Base-by-base conservation (phyloP, 164 flowering plant genomes). In the Warburgia ugandensis region DNA sequence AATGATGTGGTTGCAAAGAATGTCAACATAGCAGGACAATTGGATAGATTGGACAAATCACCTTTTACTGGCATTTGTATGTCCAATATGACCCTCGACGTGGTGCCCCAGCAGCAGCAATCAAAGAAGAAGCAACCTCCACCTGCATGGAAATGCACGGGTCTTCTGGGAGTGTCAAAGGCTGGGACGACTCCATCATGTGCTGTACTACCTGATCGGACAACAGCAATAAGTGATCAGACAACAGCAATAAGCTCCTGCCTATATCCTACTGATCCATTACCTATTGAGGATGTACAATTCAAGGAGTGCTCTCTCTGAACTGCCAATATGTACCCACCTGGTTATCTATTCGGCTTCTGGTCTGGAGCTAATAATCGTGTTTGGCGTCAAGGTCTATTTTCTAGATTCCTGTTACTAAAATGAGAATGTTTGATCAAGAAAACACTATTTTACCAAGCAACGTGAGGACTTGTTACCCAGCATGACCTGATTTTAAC, bases 1-100 rank as follows among this genome's bases (percentile, higher is more conserved):
- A 55, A 64, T 28, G 79, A 86, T 44, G 58, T 77, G 48, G 79
- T 76, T 48, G 88, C 80, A 0, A 77, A 83, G 3, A 72, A 86
- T 27, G 88, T 76, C 23, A 30, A 65, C 0, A 63, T 76, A 74
- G 86, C 84, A 0, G 95, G 60, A 1, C 43, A 64, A 20, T 48
- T 83, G 25, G 83, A 76, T 45, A 91, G 91, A 5, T 74, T 83
- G 7, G 14, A 62, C 1, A 73, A 73, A 2, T 76, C 75, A 22
- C 68, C 79, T 0, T 81, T 77, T 42, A 78, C 71, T 0, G 78
- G 68, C 2, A 79, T 86, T 1, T 83, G 92, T 54, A 62, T 79
- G 1, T 76, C 85, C 0, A 81, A 81, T 58, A 76, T 65, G 17
- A 80, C 82, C 0, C 69, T 80, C 16, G 63, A 60, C 6, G 28